These are phyloP conservation scores for Brassica balearica DNA, from an alignment of 441 rosid species.

Conservation along the genomic window DNA sequence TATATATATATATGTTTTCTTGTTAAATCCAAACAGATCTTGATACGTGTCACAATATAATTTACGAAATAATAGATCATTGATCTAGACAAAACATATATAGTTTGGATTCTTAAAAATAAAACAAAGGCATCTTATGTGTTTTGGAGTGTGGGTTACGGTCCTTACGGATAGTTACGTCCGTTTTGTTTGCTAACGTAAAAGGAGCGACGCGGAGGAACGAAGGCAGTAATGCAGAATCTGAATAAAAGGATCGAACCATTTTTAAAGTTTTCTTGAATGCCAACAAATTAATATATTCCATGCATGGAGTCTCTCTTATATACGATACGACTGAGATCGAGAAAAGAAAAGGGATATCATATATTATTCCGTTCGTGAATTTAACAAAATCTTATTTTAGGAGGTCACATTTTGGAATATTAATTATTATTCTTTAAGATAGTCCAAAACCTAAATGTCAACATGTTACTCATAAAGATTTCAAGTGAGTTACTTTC, in stretches of 20 bases:
- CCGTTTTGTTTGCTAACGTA: conserved; percentile 45
- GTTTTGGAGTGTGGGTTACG: conserved; percentile 26
- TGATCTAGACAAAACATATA: conserved; percentile 25
- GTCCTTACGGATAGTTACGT: conserved; percentile 41
- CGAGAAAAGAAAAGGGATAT: background rate
- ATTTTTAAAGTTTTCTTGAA: conserved; percentile 7
- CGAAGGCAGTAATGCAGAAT: conserved; percentile 36
- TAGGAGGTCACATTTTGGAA: conserved; percentile 18
- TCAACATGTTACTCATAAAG: conserved; percentile 9
- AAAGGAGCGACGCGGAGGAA: conserved; percentile 44
- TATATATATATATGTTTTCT: background rate
- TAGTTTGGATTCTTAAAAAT: conserved; percentile 1
- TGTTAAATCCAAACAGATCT: conserved; percentile 14
- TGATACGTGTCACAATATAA: conserved; percentile 29
- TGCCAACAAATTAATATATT: conserved; percentile 24
- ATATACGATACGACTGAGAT: conserved; percentile 5
- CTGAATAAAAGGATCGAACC: conserved; percentile 17
- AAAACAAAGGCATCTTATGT: conserved; percentile 31
- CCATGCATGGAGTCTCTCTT: conserved; percentile 14
- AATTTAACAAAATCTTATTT: conserved; percentile 8
- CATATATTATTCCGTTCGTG: conserved; percentile 31
- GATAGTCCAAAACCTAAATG: conserved; percentile 33
- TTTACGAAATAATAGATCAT: background rate
- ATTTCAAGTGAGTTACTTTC: conserved; percentile 2
- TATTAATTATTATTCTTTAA: background rate